Evolutionary conservation across 202 grass and related monocot genomes (phyloP), one percentile per base, ranked within the genome.

Genomic region (Panicum virgatum): DNA sequence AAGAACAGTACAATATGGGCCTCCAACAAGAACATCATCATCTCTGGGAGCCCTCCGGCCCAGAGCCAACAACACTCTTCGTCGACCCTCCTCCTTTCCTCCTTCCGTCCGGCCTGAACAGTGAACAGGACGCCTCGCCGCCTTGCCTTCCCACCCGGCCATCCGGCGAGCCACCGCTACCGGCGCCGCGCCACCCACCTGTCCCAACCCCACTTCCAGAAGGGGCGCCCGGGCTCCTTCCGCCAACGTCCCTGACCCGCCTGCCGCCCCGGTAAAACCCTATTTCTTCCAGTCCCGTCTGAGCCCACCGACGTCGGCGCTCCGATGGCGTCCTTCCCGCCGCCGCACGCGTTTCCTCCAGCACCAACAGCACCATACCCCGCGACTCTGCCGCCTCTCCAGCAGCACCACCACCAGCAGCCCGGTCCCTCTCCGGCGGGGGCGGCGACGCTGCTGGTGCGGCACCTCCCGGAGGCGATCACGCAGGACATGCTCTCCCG

Each of bases 391-490:
- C 53, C 29, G 15, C 87, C 48, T 32, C 68, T 13, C 54, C n/a
- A 2, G 37, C 89, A 46, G 75, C 56, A 66, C 0, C 60, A 25
- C 13, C 79, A 52, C 75, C 82, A 39, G 83, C 86, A 62, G 62
- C 48, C 40, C 47, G 86, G 47, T 25, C 36, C 76, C 10, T 65
- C 30, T 29, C 82, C 78, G 27, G 16, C 76, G 12, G 23, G 52
- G 39, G 57, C 83, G 16, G 88, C 83, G 57, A 94, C 92, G 19
- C 90, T 94, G 66, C 78, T 97, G 12, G 95, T 97, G 69, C 90
- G 89, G 76, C 92, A 94, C 66, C 90, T 97, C 19, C 95, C 92
- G 5, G 92, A 97, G 86, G 92, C 84, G 12, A 94, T 97, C 26
- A 83, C 95, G 53, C 67, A 84, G 44, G 92, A 93, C 66, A 89